Evolutionary conservation across 768 basidiomycete species (phyloP), one percentile per base, ranked within the genome.

Genomic region (Leccinum arenicola): DNA sequence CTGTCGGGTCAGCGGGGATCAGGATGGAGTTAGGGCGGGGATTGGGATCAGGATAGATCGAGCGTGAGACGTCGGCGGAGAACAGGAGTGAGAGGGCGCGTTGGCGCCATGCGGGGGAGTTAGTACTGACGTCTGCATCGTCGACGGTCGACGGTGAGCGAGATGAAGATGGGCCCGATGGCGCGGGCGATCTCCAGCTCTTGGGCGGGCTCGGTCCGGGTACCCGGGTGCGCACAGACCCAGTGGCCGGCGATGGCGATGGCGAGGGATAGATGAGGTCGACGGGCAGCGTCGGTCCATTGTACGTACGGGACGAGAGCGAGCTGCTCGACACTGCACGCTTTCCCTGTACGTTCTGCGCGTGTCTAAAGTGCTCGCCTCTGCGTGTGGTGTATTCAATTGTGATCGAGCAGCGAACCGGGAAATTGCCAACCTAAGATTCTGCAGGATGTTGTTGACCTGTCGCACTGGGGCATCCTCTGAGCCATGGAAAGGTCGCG

Each of bases 361-460:
- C 64, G 61, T 82, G 89, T 55, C 88, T 79, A 58, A 86, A 89
- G 47, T 90, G 85, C 68, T 91, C 89, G 10, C 87, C 88, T 67
- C 88, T 90, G 59, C 4, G 31, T 45, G 52, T 4, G 36, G 12
- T 21, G 23, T 6, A 25, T 21, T 56, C 9, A 58, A 51, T 55
- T 25, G 23, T 27, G 5, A 45, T n/a, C 15, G 29, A n/a, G 27
- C 4, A 15, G n/a, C 10, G n/a, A 29, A 56, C 19, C 7, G 23
- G 19, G 50, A 21, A 14, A 49, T 33, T 33, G 52, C 72, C 52
- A 7, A 67, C 72, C 72, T 66, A 8, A 73, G 68, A 23, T 59
- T 69, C 43, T 62, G 70, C 50, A 73, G 47, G 59, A 73, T 66
- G 36, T 57, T 54, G 17, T 71, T 73, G 51, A 73, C 72, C 40